Conservation (phyloP, 129 eudicot species). For the Solidago caesia region DNA sequence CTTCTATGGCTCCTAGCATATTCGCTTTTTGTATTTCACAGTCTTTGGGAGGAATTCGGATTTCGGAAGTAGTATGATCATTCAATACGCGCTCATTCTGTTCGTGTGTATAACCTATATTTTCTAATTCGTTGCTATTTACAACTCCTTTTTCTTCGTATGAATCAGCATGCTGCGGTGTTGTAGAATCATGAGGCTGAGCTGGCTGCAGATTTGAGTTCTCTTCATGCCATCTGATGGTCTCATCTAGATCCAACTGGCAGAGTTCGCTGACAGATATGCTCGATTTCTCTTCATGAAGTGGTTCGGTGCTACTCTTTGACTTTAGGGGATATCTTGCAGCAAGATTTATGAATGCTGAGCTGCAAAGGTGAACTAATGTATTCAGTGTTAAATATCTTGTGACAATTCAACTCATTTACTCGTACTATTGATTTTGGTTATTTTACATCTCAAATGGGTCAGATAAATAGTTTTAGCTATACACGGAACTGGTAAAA, state of each 20-base stretch:
- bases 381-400: conserved; percentile 17
- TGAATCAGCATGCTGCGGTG: conserved; percentile 25
- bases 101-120: neutral
- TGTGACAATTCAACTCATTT: neutral
- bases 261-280: conserved; percentile 43
- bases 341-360: conserved; percentile 90
- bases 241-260: conserved; percentile 49
- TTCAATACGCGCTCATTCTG: conserved; percentile 3
- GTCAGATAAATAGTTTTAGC: neutral
- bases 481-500: neutral
- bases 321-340: conserved; percentile 68
- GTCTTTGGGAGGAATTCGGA: too few relatives aligned
- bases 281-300: conserved; percentile 35
- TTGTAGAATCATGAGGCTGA: conserved; percentile 32
- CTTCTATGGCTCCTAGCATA: neutral
- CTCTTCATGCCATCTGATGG: conserved; percentile 41
- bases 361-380: conserved; percentile 54
- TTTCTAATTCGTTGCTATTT: conserved; percentile 30
- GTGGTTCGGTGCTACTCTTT: conserved; percentile 30
- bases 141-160: conserved; percentile 50
- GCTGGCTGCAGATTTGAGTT: conserved; percentile 30
- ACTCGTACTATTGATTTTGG: neutral
- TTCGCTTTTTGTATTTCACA: too few relatives aligned
- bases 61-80: neutral
- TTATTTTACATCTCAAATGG: neutral